Conservation (phyloP, 1,284 basidiomycete species). For the Cryptococcus floricola region DNA sequence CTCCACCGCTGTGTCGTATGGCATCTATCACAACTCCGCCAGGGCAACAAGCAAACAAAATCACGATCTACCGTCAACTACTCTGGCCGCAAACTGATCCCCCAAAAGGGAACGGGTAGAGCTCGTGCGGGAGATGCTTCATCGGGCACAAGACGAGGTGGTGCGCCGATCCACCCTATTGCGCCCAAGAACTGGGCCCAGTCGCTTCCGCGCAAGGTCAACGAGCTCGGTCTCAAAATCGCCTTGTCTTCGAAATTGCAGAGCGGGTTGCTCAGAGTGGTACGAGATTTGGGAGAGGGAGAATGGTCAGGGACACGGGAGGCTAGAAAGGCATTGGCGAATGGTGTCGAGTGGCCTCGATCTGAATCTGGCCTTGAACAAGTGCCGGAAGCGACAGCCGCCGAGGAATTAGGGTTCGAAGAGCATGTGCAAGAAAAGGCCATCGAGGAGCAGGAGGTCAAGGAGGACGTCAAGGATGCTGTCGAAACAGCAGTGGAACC, state of each 20-base stretch:
- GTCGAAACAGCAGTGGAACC: constrained; percentile 52
- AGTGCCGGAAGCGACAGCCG: background rate
- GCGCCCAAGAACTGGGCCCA: constrained; percentile 88
- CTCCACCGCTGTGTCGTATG: constrained; percentile 90
- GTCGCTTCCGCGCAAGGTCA: constrained; percentile 81
- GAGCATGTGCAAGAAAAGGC: background rate
- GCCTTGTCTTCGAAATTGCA: constrained; percentile 76
- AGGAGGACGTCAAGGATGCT: constrained; percentile 50
- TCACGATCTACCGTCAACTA: constrained; percentile 84
- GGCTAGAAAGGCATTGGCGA: constrained; percentile 30
- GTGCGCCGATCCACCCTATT: constrained; percentile 86
- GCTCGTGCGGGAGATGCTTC: constrained; percentile 87
- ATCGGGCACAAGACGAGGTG: constrained; percentile 84
- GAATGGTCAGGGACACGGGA: constrained; percentile 40
- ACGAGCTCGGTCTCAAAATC: constrained; percentile 87
- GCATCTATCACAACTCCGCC: constrained; percentile 76
- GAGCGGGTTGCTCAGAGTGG: constrained; percentile 70
- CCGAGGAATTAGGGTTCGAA: background rate
- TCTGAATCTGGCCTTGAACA: constrained; percentile 44
- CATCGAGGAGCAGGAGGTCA: constrained; percentile 52
- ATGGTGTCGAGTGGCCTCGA: constrained; percentile 29
- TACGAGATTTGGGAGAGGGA: constrained; percentile 64
- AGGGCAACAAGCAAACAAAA: constrained; percentile 61
- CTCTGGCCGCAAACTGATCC: constrained; percentile 80
- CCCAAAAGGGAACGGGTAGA: constrained; percentile 85